Percentiles rank a stretch among this genome's conserved stretches.
phyloP scores from a whole-genome alignment of 2,329 filamentous ascomycete genomes.

The Myriangium duriaei region DNA sequence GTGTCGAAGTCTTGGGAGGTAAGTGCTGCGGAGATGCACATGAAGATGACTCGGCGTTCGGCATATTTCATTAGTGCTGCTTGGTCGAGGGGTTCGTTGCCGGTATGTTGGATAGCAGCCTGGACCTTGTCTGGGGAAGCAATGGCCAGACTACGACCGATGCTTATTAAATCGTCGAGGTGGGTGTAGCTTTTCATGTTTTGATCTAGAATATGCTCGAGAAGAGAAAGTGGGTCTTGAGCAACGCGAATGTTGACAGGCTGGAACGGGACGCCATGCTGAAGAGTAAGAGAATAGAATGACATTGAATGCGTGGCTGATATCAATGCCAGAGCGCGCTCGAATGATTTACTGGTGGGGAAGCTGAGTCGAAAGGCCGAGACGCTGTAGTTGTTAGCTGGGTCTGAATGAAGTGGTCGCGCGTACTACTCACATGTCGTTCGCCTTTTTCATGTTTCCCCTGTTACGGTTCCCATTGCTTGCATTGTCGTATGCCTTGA shows the following conservation, averaged over 20 bases:
- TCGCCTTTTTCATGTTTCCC: conserved; percentile 64
- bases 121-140: conserved; percentile 29
- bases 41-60: conserved; percentile 58
- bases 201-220: conserved; percentile 62
- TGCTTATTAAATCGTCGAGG: conserved; percentile 57
- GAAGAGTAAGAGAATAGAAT: conserved; percentile 64
- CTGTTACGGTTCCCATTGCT: conserved; percentile 67
- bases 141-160: conserved; percentile 48
- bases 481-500: conserved; percentile 67
- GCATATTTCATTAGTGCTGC: conserved; percentile 24
- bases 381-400: conserved; percentile 36
- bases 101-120: conserved; percentile 28
- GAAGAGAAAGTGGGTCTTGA: conserved; percentile 59
- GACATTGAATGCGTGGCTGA: conserved; percentile 63
- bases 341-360: conserved; percentile 37
- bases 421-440: conserved; percentile 50
- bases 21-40: conserved; percentile 69
- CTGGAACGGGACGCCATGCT: conserved; percentile 67
- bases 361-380: conserved; percentile 51
- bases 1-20: conserved; percentile 73
- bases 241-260: conserved; percentile 69
- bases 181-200: conserved; percentile 63
- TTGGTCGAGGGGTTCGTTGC: conserved; percentile 18
- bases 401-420: conserved; percentile 5
- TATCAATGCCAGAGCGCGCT: conserved; percentile 51